Evolutionary conservation across 2,329 filamentous ascomycete species (phyloP).

Genomic region (Aspergillus intermedius): DNA sequence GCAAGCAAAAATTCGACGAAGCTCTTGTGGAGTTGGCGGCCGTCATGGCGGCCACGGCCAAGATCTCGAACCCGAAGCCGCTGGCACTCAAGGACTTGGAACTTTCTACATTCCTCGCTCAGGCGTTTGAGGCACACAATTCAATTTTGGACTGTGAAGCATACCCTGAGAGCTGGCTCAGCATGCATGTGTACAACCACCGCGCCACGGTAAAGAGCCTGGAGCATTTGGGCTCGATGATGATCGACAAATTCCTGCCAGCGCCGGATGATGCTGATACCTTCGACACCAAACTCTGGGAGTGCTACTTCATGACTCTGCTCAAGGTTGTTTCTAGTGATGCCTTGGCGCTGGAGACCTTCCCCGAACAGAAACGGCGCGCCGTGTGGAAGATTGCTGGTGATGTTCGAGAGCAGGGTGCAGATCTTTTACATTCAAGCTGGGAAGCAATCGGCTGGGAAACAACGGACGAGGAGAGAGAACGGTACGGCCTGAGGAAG

Average conservation of each 20-base stretch:
- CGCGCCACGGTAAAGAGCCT: slow-evolving; percentile 81
- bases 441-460: slow-evolving; percentile 99
- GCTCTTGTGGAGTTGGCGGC: slow-evolving; percentile 82
- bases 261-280: slow-evolving; percentile 83
- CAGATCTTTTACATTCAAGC: slow-evolving; percentile 72
- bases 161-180: slow-evolving; percentile 85
- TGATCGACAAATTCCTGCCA: slow-evolving; percentile 79
- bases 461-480: slow-evolving; percentile 69
- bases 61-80: slow-evolving; percentile 65
- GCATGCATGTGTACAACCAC: slow-evolving; percentile 87
- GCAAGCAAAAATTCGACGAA: slow-evolving; percentile 67
- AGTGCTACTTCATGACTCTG: slow-evolving; percentile 81
- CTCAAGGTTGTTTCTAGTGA: slow-evolving; percentile 85
- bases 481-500: slow-evolving; percentile 69
- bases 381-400: slow-evolving; percentile 99
- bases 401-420: slow-evolving; percentile 86
- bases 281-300: slow-evolving; percentile 93
- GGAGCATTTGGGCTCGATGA: slow-evolving; percentile 70
- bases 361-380: slow-evolving; percentile 90
- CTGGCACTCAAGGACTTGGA: slow-evolving; percentile 73
- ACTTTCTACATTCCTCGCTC: slow-evolving; percentile 66
- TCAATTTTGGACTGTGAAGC: slow-evolving; percentile 85
- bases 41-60: slow-evolving; percentile 74
- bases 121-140: slow-evolving; percentile 75
- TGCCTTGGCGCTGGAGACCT: slow-evolving; percentile 84